Evolutionary conservation across 2,329 filamentous ascomycete species (phyloP).

Genomic region (Diaporthe sp.): DNA sequence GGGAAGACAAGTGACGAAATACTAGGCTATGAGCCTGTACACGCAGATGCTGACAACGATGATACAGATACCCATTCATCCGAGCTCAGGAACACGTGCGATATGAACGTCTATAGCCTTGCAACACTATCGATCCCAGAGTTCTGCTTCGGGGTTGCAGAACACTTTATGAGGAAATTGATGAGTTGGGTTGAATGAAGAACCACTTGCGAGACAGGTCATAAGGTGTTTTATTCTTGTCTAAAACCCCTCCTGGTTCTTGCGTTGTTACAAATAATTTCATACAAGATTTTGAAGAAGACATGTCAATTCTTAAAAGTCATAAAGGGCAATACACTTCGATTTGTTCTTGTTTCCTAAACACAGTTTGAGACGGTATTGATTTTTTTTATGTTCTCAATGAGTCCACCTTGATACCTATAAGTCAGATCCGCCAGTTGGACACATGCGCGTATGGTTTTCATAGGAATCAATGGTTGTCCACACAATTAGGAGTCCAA

Average conservation of each 20-base stretch:
- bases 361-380: neutral
- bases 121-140: neutral
- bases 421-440: neutral
- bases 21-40: neutral
- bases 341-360: neutral
- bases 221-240: too few species aligned
- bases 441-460: neutral
- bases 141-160: neutral
- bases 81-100: rapidly evolving
- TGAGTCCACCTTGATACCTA: neutral
- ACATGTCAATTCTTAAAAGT: neutral
- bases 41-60: neutral
- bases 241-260: too few species aligned
- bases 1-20: neutral
- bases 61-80: neutral
- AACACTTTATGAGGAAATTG: too few species aligned
- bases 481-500: too few species aligned
- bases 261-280: neutral
- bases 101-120: neutral
- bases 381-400: neutral
- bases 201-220: too few species aligned
- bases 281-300: neutral
- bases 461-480: neutral
- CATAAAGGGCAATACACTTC: neutral
- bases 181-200: too few species aligned